A percentile compares a stretch with the other conserved stretches of the same genome.
Conservation (phyloP, 192 early-diverging fungal genomes). For the Backusella tarrabulga region DNA sequence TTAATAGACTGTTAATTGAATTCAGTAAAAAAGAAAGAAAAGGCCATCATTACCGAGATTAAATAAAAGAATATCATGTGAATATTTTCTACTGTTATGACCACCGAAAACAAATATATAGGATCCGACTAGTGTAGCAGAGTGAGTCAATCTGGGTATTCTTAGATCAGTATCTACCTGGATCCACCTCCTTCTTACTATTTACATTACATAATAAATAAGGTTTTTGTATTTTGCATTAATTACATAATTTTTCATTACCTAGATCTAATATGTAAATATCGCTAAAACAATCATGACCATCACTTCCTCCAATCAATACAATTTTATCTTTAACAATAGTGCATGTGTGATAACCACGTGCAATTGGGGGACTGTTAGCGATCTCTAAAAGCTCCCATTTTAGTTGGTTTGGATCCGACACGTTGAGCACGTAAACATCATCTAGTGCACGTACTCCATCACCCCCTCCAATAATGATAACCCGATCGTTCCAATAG, state of each 20-base stretch:
- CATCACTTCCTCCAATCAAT: conserved; percentile 88
- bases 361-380: conserved; percentile 65
- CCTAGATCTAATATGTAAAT: conserved; percentile 60
- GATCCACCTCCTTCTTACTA: conserved; percentile 58
- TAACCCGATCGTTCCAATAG: conserved; percentile 69
- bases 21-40: neutral
- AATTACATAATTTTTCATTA: conserved; percentile 23
- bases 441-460: conserved; percentile 80
- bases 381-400: conserved; percentile 68
- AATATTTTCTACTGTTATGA: conserved; percentile 81
- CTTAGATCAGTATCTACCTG: conserved; percentile 62
- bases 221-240: neutral
- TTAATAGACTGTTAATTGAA: neutral
- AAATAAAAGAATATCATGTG: conserved; percentile 78
- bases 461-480: conserved; percentile 88
- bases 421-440: conserved; percentile 61
- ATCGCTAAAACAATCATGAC: conserved; percentile 76
- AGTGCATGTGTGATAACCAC: conserved; percentile 88
- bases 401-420: conserved; percentile 29
- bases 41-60: conserved; percentile 60
- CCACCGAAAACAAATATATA: conserved; percentile 91
- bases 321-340: conserved; percentile 76
- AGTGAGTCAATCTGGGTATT: conserved; percentile 76
- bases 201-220: conserved; percentile 1
- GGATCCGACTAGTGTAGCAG: conserved; percentile 83